Evolutionary conservation across 768 basidiomycete genomes (phyloP).

Genomic region (Rhodotorula taiwanensis): DNA sequence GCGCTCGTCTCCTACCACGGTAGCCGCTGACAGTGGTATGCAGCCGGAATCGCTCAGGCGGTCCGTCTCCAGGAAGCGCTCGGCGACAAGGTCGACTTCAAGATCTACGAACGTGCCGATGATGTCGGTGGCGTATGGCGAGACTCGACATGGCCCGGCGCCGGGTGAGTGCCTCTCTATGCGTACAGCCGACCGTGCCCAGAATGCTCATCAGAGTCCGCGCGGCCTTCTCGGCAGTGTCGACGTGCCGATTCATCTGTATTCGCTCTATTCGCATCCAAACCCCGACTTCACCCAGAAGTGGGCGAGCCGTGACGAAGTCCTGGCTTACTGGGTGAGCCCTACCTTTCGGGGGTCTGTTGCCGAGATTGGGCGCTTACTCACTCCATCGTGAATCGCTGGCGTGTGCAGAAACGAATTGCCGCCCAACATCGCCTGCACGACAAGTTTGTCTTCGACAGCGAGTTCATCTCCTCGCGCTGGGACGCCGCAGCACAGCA

Average conservation of each 20-base stretch:
- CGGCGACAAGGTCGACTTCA: conserved; percentile 26
- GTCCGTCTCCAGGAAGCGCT: conserved; percentile 28
- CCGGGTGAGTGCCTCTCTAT: conserved; percentile 27
- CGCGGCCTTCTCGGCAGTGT: conserved; percentile 4
- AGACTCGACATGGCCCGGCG: conserved; percentile 28
- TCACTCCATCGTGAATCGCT: too few species aligned
- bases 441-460: conserved; percentile 49
- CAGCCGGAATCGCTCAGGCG: conserved; percentile 37
- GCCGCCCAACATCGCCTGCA: conserved; percentile 47
- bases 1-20: too few species aligned
- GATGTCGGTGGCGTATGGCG: conserved; percentile 31
- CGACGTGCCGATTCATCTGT: conserved; percentile 28
- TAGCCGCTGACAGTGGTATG: too few species aligned
- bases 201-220: too few species aligned
- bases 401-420: conserved; percentile 15
- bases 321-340: conserved; percentile 2
- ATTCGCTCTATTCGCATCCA: conserved; percentile 25
- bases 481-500: conserved; percentile 51
- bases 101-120: conserved; percentile 19
- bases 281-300: conserved; percentile 23
- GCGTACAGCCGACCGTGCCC: too few species aligned
- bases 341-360: too few species aligned
- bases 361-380: too few species aligned
- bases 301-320: conserved; percentile 22
- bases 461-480: conserved; percentile 47